These are phyloP conservation scores for Xylaria telfairii DNA, from an alignment of 495 filamentous ascomycete species.

Conservation along the genomic window DNA sequence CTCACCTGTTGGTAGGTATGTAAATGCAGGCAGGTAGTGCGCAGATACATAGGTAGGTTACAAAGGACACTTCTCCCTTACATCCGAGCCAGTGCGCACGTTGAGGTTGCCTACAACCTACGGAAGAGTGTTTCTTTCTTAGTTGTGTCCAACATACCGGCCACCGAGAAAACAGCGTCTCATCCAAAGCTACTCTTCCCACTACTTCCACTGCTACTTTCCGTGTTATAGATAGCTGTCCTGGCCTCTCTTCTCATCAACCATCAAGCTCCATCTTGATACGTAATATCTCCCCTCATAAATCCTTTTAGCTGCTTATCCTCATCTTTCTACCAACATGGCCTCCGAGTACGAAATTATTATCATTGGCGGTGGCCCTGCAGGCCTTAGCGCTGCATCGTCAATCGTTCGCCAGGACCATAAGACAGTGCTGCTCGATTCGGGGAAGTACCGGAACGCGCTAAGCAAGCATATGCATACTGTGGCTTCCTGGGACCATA, in stretches of 20 bases:
- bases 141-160: not conserved
- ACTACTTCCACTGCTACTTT: not conserved
- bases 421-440: conserved; percentile 55
- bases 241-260: not conserved
- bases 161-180: not conserved
- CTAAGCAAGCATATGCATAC: conserved; percentile 4
- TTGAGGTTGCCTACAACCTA: not conserved
- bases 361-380: conserved; percentile 61
- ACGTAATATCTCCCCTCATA: not conserved
- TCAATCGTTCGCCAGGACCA: conserved; percentile 52
- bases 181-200: not conserved
- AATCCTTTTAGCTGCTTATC: not conserved
- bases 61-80: not conserved
- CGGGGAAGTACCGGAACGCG: not conserved
- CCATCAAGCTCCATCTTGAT: not conserved
- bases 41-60: not conserved
- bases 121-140: not conserved
- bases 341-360: conserved; percentile 45
- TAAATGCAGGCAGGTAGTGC: not conserved
- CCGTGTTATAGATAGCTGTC: not conserved
- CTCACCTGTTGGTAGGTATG: not conserved
- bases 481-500: not conserved
- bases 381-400: conserved; percentile 54
- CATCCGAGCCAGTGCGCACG: not conserved
- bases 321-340: not conserved